Base-by-base conservation (phyloP, 305 asterid genomes). In the Fraxinus latifolia region DNA sequence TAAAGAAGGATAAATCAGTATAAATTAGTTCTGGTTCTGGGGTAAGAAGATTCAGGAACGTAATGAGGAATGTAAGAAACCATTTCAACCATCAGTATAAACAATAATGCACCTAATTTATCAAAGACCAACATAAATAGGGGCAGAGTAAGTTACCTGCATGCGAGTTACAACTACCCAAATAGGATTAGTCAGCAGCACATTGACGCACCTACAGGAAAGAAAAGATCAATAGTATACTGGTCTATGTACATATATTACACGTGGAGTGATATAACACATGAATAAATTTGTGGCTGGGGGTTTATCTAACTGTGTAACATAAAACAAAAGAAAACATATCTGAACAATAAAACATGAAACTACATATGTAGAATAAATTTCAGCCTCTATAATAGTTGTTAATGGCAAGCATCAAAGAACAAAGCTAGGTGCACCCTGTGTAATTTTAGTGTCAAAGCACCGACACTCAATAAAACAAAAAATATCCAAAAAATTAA, bases 101-200 rank as follows among this genome's bases (percentile, higher is more conserved):
- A 74, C 44, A 70, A 15, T 77, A 60, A 77, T 67, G 75, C 68
- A 71, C 4, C 27, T 32, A 81, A 17, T 55, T 44, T 11, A 42
- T 55, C 73, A 53, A 44, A 75, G 73, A 81, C 58, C 60, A 25
- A 5, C 73, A 75, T 65, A 44, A 44, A 71, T 21, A 76, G 81
- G 81, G 76, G 70, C n/a, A 39, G 77, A 76, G 65, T 80, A 53
- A 50, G 29, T 53, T 84, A 91, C 98, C 97, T 94, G 98, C 98
- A 94, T 94, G 84, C 95, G 97, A 29, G 93, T 92, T 85, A 92
- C 97, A 77, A 92, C 92, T 83, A 92, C 93, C 97, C 97, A 92
- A 55, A 92, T 90, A 81, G 96, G 96, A 88, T 89, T 92, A 60
- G 94, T 92, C 82, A 95, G 91, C 91, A 94, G 94, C 85, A 95